These are phyloP conservation scores for Stevia rebaudiana DNA, from an alignment of 140 eudicot genomes.

Conservation along the genomic window DNA sequence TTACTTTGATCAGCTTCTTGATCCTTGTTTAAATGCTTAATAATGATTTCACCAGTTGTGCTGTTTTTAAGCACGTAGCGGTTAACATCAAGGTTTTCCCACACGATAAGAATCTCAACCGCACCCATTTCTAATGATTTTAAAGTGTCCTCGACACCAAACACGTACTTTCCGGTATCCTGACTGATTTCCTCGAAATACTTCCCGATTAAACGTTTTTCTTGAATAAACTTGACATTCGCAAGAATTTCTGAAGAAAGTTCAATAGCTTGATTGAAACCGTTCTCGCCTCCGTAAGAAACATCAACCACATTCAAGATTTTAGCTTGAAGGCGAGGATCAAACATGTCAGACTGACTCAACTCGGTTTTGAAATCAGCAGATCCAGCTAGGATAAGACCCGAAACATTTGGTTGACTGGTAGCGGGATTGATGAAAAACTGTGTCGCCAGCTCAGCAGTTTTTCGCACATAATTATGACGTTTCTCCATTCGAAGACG, in stretches of 20 bases:
- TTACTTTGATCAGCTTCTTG: slow-evolving; percentile 52
- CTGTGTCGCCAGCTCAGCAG: slow-evolving; percentile 53
- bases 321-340: slow-evolving; percentile 53
- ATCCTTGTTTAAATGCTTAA: slow-evolving; percentile 44
- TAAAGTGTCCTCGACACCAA: slow-evolving; percentile 54
- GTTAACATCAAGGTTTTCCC: slow-evolving; percentile 53
- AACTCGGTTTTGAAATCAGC: slow-evolving; percentile 70
- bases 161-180: slow-evolving; percentile 60
- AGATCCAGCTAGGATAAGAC: slow-evolving; percentile 65
- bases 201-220: slow-evolving; percentile 54
- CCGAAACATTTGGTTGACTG: slow-evolving; percentile 67
- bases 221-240: slow-evolving; percentile 61
- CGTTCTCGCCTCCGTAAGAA: slow-evolving; percentile 61
- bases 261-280: slow-evolving; percentile 66
- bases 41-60: slow-evolving; percentile 37
- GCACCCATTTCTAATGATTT: slow-evolving; percentile 65
- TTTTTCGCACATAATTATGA: slow-evolving; percentile 48
- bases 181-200: slow-evolving; percentile 63
- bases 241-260: slow-evolving; percentile 53
- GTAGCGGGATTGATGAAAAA: slow-evolving; percentile 56
- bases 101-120: slow-evolving; percentile 49
- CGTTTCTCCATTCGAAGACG: slow-evolving; percentile 76
- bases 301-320: slow-evolving; percentile 58
- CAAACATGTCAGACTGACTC: slow-evolving; percentile 63
- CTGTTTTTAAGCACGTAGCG: slow-evolving; percentile 42